A percentile compares a stretch with the other conserved stretches of the same genome.
Evolutionary conservation across 352 stramenopile species (phyloP).

Genomic region (Plasmopara viticola): DNA sequence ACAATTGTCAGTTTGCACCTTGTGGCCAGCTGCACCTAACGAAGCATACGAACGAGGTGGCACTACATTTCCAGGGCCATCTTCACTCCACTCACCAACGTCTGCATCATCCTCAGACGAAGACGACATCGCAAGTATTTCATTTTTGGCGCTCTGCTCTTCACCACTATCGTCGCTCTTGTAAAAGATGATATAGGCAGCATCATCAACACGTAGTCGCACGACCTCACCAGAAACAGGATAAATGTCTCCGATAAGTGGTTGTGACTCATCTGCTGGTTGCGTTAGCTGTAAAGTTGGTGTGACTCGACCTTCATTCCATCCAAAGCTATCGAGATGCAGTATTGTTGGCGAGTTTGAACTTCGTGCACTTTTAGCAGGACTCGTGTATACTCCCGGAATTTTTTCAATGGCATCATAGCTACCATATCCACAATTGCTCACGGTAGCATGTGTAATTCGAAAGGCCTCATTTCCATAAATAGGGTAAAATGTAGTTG

Average conservation of each 20-base stretch:
- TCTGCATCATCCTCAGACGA: constrained; percentile 41
- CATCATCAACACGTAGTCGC: constrained; percentile 63
- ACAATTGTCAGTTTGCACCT: constrained; percentile 82
- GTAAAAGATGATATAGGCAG: constrained; percentile 87
- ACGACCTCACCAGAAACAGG: constrained; percentile 68
- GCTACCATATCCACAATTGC: constrained; percentile 37
- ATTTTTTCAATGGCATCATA: constrained; percentile 36
- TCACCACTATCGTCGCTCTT: constrained; percentile 57
- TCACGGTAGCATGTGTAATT: constrained; percentile 50
- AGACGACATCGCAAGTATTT: constrained; percentile 41
- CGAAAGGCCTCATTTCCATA: constrained; percentile 71
- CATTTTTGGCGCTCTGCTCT: constrained; percentile 32
- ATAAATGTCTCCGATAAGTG: constrained; percentile 60
- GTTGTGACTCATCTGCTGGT: constrained; percentile 53
- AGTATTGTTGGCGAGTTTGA: constrained; percentile 24
- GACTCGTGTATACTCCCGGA: constrained; percentile 22
- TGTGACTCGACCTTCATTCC: constrained; percentile 46
- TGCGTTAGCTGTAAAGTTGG: constrained; percentile 51
- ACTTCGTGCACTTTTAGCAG: constrained; percentile 28
- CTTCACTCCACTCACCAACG: constrained; percentile 32
- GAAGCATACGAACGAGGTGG: constrained; percentile 74
- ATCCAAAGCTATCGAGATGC: constrained; percentile 27
- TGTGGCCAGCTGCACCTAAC: constrained; percentile 74
- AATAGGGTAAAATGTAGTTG: constrained; percentile 70
- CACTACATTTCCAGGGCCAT: constrained; percentile 17